Percentiles rank a stretch among this genome's conserved stretches.
Conservation (phyloP, 2,329 filamentous ascomycete genomes). For the Aureobasidium pullulans region DNA sequence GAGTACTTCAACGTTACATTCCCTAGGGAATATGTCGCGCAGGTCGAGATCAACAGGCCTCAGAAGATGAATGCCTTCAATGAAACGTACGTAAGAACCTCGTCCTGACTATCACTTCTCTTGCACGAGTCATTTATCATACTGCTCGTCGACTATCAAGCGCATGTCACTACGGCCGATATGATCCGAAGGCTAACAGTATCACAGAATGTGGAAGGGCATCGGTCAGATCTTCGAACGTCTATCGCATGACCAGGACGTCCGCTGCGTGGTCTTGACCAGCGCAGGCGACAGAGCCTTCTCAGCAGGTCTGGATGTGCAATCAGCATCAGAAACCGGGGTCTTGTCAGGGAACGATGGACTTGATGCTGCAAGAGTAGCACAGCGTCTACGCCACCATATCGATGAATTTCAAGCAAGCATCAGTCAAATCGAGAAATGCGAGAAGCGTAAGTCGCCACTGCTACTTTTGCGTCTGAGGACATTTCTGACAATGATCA, state of each 20-base stretch:
- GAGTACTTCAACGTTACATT: slow-evolving; percentile 68
- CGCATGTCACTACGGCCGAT: background rate
- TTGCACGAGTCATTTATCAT: slow-evolving; percentile 3
- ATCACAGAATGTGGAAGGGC: slow-evolving; percentile 71
- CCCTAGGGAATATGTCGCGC: slow-evolving; percentile 67
- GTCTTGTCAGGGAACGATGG: slow-evolving; percentile 4
- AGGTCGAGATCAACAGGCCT: slow-evolving; percentile 85
- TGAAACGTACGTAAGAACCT: slow-evolving; percentile 44
- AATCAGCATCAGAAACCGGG: slow-evolving; percentile 12
- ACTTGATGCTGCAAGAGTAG: slow-evolving; percentile 19
- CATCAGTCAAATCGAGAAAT: slow-evolving; percentile 69
- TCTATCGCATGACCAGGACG: slow-evolving; percentile 62
- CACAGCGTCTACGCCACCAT: slow-evolving; percentile 51
- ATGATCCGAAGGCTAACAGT: background rate
- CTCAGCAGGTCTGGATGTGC: slow-evolving; percentile 75
- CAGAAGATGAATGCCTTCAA: slow-evolving; percentile 83
- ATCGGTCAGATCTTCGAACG: slow-evolving; percentile 63
- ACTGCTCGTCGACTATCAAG: background rate
- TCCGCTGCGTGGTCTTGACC: slow-evolving; percentile 72
- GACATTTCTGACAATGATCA: slow-evolving; percentile 31
- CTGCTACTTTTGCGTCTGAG: background rate
- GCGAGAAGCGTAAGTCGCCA: slow-evolving; percentile 59
- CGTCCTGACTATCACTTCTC: background rate
- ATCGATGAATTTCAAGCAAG: slow-evolving; percentile 75
- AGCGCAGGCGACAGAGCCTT: slow-evolving; percentile 79